Base-by-base conservation (phyloP, 805 yeast genomes). In the Cyberlindnera veronae region DNA sequence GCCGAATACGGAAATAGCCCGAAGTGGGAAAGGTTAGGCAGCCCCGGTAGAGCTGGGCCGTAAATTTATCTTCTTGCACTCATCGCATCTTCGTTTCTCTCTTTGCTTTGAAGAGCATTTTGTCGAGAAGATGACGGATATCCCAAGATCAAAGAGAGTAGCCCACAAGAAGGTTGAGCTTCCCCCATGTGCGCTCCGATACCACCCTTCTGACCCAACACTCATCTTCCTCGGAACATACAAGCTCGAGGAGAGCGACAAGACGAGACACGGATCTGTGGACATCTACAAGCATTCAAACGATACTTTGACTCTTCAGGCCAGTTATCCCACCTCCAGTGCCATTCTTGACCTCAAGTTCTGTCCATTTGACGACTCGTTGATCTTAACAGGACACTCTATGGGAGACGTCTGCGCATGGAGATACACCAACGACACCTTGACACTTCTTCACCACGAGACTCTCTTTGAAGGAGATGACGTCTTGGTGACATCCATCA, bases 101-200 rank as follows among this genome's bases (percentile, higher is more conserved):
- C 7, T 15, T 29, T 14, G 8, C 16, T 29, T 6, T 15, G 11
- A n/a, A 14, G 19, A 7, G 9, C 19, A 29, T 16, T 16, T 12
- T 22, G 11, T 7, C 24, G 6, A 8, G 18, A 20, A 8, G 13
- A 39, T 39, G 43, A 7, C 38, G 7, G 43, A 34, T 16, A 23
- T 20, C n/a, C 35, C 34, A n/a, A 29, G 16, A 4, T 29, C 48
- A 10, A 26, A 26, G 31, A 32, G 38, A 12, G 22, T 58, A 2
- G 58, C 65, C 3, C 47, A 50, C 1, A 60, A 68, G 3, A 63
- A 61, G 18, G 68, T 91, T 0, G 60, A 65, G 2, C 64, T 79
- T 3, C 98, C 98, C 1, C 97, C 98, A 1, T 93, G 98, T 58
- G 81, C 86, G 32, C 60, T 91, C 4, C 69, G 81, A 27, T 70